Evolutionary conservation across 352 stramenopile species (phyloP).

Genomic region (Phytopythium mirpurense): DNA sequence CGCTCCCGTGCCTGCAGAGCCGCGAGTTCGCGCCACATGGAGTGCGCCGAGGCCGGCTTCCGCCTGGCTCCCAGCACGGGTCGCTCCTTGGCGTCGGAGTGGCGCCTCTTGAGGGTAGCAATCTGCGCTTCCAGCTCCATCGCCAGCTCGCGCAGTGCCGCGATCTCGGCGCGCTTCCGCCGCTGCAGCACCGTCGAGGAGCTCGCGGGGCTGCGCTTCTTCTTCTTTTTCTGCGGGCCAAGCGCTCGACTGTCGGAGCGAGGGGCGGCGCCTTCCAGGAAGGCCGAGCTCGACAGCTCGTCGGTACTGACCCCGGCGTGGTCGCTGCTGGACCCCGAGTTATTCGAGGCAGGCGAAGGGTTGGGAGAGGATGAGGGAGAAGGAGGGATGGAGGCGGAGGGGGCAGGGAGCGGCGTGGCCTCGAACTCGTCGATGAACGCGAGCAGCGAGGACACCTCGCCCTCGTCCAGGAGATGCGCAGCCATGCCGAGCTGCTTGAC

Average conservation of each 20-base stretch:
- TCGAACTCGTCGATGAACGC: slow-evolving; percentile 23
- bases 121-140: slow-evolving; percentile 20
- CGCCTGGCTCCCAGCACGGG: neutral
- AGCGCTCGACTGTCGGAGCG: no score
- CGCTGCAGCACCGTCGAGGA: slow-evolving; percentile 21
- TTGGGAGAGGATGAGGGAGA: neutral
- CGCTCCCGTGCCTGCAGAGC: slow-evolving; percentile 17
- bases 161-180: slow-evolving; percentile 19
- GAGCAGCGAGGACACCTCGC: slow-evolving; percentile 17
- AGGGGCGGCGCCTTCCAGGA: no score
- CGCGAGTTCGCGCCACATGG: slow-evolving; percentile 17
- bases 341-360: neutral
- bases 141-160: slow-evolving; percentile 14
- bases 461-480: slow-evolving; percentile 13
- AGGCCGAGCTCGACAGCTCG: neutral
- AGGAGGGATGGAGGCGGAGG: neutral
- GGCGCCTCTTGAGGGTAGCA: slow-evolving; percentile 16
- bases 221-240: slow-evolving; percentile 12
- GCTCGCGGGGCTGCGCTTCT: slow-evolving; percentile 11
- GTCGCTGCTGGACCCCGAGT: neutral
- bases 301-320: neutral
- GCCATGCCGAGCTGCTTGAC: no score
- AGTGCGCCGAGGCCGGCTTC: neutral
- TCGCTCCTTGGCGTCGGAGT: neutral
- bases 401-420: neutral